phyloP scores from a whole-genome alignment of 495 filamentous ascomycete species.

The Aspergillus panamensis region DNA sequence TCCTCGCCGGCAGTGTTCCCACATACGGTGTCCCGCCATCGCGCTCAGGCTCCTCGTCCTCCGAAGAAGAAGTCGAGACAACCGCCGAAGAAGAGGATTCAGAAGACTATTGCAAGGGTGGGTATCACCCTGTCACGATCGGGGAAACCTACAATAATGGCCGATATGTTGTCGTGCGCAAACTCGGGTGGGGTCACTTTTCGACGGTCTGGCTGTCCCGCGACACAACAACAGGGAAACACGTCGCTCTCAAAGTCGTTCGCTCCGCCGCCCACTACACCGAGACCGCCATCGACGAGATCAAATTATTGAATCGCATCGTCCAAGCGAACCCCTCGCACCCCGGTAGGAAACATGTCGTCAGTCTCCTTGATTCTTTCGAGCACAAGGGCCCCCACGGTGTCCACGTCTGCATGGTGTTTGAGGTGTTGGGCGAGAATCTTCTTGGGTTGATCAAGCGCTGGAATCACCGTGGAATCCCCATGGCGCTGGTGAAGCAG shows the following conservation, averaged over 20 bases:
- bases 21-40: constrained; percentile 50
- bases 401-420: constrained; percentile 98
- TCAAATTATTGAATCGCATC: constrained; percentile 95
- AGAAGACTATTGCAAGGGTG: constrained; percentile 98
- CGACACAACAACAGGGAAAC: constrained; percentile 86
- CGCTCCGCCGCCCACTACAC: constrained; percentile 97
- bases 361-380: constrained; percentile 93
- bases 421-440: constrained; percentile 96
- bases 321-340: constrained; percentile 92
- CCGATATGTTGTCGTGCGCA: constrained; percentile 92
- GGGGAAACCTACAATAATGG: constrained; percentile 98
- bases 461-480: constrained; percentile 97
- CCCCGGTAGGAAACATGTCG: constrained; percentile 89
- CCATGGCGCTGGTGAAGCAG: constrained; percentile 93
- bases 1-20: constrained; percentile 34
- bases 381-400: constrained; percentile 97
- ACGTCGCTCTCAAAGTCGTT: constrained; percentile 97
- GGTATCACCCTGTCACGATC: constrained; percentile 90
- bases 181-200: constrained; percentile 98
- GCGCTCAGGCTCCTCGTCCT: constrained; percentile 78
- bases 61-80: constrained; percentile 82
- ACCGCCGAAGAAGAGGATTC: constrained; percentile 98
- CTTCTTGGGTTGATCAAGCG: constrained; percentile 92
- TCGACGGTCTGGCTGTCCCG: constrained; percentile 96
- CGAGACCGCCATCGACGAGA: constrained; percentile 97